A percentile compares a stretch with the other conserved stretches of the same genome.
Evolutionary conservation across 129 eudicot species (phyloP).

Genomic region (Artemisia tridentata): DNA sequence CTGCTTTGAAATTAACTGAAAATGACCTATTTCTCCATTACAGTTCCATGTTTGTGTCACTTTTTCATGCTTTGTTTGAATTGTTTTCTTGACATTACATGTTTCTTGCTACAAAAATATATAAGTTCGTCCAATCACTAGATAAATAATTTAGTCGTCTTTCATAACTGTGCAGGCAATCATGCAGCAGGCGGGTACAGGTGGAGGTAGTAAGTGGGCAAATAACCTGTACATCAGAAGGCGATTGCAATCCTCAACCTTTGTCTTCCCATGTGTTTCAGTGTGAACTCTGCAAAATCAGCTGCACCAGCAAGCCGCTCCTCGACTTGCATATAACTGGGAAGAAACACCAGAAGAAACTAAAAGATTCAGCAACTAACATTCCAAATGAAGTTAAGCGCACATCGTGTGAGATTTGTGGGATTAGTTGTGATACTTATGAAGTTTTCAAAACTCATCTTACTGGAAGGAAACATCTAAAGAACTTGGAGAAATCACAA

Average conservation of each 20-base stretch:
- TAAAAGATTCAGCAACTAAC: constrained; percentile 12
- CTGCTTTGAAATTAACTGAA: too few species aligned
- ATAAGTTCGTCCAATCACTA: too few species aligned
- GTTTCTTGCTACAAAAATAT: too few species aligned
- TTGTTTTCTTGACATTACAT: too few species aligned
- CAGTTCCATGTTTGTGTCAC: too few species aligned
- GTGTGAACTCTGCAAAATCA: constrained; percentile 42
- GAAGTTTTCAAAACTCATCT: constrained; percentile 13
- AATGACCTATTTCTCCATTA: too few species aligned
- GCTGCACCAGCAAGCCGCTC: constrained; percentile 27
- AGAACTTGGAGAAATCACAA: constrained; percentile 26
- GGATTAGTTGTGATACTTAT: constrained; percentile 21
- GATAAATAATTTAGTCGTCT: too few species aligned
- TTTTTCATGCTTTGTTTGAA: too few species aligned
- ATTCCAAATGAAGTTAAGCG: constrained; percentile 9
- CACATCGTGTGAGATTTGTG: constrained; percentile 33
- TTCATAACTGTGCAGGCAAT: constrained; percentile 15
- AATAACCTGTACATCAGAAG: constrained; percentile 8
- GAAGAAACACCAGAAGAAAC: constrained; percentile 39
- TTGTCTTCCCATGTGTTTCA: not conserved
- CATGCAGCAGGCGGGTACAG: not conserved
- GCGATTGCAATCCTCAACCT: not conserved
- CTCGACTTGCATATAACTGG: constrained; percentile 28
- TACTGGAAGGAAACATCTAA: constrained; percentile 27
- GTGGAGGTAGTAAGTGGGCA: not conserved